phyloP scores from a whole-genome alignment of 2,329 filamentous ascomycete species.

The Aspergillus persii region DNA sequence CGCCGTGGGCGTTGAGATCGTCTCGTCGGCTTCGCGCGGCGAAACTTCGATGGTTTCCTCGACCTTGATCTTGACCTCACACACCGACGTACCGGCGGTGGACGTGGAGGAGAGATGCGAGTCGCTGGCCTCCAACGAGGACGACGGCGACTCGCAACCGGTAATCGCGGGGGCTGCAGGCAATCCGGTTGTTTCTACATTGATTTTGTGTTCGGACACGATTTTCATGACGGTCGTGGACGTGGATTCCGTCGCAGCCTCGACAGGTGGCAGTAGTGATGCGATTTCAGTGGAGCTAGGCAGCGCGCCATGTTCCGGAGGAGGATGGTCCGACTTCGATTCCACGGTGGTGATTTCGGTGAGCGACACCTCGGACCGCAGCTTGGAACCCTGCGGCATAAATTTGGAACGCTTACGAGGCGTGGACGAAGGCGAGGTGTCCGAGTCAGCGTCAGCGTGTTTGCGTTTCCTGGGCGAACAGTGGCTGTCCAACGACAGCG shows the following conservation, averaged over 20 bases:
- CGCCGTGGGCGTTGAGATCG: background rate
- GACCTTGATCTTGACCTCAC: slow-evolving; percentile 19
- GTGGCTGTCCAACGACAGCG: slow-evolving; percentile 13
- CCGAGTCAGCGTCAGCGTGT: slow-evolving; percentile 26
- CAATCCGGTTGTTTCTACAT: slow-evolving; percentile 8
- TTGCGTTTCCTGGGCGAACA: slow-evolving; percentile 30
- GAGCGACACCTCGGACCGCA: slow-evolving; percentile 37
- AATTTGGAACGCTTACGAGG: slow-evolving; percentile 36
- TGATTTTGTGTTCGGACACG: background rate
- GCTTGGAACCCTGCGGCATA: slow-evolving; percentile 32
- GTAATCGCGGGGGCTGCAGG: slow-evolving; percentile 10
- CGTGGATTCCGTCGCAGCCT: background rate
- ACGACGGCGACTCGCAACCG: slow-evolving; percentile 28
- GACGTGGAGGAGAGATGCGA: slow-evolving; percentile 35
- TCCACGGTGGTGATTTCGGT: slow-evolving; percentile 28
- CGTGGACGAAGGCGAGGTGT: slow-evolving; percentile 25
- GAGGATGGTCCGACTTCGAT: slow-evolving; percentile 10
- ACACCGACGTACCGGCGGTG: slow-evolving; percentile 38
- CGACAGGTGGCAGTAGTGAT: background rate
- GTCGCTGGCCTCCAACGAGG: slow-evolving; percentile 25
- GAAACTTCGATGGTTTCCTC: slow-evolving; percentile 13
- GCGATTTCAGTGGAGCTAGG: background rate
- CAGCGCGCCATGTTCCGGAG: background rate
- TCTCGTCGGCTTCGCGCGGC: background rate
- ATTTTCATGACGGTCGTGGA: background rate